phyloP scores from a whole-genome alignment of 768 basidiomycete genomes.

The Tylopilus plumbeoviolaceoides region DNA sequence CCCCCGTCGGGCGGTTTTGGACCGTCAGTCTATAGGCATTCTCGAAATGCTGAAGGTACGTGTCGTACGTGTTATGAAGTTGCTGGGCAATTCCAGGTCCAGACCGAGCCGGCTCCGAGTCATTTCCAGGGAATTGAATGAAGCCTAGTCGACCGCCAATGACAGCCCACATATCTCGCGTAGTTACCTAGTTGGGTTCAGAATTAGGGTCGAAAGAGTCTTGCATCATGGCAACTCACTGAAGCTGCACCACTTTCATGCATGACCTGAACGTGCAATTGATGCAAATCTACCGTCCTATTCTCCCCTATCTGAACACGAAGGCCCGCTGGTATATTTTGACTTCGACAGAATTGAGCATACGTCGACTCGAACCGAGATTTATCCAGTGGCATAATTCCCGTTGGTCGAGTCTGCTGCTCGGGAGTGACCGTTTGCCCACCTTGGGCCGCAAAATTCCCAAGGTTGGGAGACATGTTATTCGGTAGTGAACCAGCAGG shows the following conservation, averaged over 20 bases:
- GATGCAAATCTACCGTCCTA: conserved; percentile 55
- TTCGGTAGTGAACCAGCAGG: conserved; percentile 27
- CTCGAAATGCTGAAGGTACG: conserved; percentile 57
- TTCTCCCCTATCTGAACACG: conserved; percentile 47
- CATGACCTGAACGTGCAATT: conserved; percentile 56
- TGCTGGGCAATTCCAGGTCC: conserved; percentile 61
- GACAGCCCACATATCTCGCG: conserved; percentile 57
- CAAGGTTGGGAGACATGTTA: conserved; percentile 33
- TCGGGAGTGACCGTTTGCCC: conserved; percentile 21
- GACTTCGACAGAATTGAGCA: conserved; percentile 43
- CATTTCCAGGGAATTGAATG: conserved; percentile 59
- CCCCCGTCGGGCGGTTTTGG: conserved; percentile 14
- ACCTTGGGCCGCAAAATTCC: conserved; percentile 20
- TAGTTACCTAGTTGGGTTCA: conserved; percentile 40
- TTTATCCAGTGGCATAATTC: conserved; percentile 44
- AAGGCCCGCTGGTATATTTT: conserved; percentile 37
- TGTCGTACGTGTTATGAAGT: conserved; percentile 56
- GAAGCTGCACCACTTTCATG: conserved; percentile 48
- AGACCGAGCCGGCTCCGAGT: conserved; percentile 55
- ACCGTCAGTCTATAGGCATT: conserved; percentile 45
- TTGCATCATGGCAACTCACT: conserved; percentile 33
- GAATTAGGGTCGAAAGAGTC: conserved; percentile 4
- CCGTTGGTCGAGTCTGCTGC: conserved; percentile 10
- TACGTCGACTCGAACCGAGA: conserved; percentile 49
- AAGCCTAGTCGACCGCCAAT: conserved; percentile 68